Base-by-base conservation (phyloP, 148 eudicot genomes). In the Polygonum aviculare region DNA sequence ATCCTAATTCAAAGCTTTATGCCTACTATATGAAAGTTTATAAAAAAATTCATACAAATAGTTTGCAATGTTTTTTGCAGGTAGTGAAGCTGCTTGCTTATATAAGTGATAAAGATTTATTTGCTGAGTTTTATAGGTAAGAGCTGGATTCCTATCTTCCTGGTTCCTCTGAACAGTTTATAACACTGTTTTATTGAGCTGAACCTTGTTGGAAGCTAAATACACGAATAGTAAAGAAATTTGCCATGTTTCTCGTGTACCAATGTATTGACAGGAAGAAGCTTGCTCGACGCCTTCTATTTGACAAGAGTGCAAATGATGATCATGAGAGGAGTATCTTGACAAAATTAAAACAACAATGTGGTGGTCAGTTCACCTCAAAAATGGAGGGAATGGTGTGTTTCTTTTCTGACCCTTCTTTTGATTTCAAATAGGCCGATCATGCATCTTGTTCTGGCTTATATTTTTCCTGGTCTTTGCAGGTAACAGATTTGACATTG, bases 301-400 rank as follows among this genome's bases (percentile, higher is more conserved):
- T 90, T 77, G 94, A 90, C 80, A 92, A 90, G 85, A 92, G 97
- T 85, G 97, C 97, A 21, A 92, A 90, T 85, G 97, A 92, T 78
- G 92, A 92, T 84, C 97, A 92, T 69, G 97, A 92, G 84, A 90
- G 97, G 80, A 92, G 94, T 83, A 88, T 92, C 38, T 81, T 92
- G 52, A 88, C 97, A 33, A 92, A 90, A 75, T 82, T 92, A 81
- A 92, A 92, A 87, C 97, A 92, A 80, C 97, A 92, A 62, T 92
- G 97, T 74, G 97, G 97, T 75, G 94, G 94, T 71, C 97, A 90
- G 79, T 92, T 92, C 78, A 92, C 97, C 4, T 92, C 97, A 60
- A 92, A 90, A 83, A 92, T 92, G 97, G 97, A 92, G 85, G 97
- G 97, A 5, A 92, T 92, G 97, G 97, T 90, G 49, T 38, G 83